A percentile compares a stretch with the other conserved stretches of the same genome.
Conservation (phyloP, 495 filamentous ascomycete species). For the Aspergillus leporis region DNA sequence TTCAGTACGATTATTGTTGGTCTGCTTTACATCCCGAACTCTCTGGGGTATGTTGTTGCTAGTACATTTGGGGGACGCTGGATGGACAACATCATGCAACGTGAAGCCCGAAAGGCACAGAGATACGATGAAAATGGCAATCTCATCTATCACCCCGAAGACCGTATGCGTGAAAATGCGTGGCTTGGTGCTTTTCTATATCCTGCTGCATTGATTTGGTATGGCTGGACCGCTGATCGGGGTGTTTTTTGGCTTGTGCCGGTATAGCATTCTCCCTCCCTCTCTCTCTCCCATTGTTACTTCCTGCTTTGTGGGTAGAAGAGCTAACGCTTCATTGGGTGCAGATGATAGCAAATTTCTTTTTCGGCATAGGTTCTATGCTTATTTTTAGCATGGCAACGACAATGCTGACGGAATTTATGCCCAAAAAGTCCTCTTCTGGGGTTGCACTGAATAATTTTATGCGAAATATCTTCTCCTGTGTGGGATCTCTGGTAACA, state of each 20-base stretch:
- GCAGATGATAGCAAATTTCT: slow-evolving; percentile 77
- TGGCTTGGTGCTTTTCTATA: slow-evolving; percentile 78
- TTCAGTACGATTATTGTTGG: slow-evolving; percentile 73
- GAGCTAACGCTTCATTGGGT: slow-evolving; percentile 10
- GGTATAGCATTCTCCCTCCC: slow-evolving; percentile 45
- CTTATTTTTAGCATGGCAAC: slow-evolving; percentile 78
- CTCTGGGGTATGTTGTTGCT: slow-evolving; percentile 74
- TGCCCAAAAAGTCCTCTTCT: slow-evolving; percentile 69
- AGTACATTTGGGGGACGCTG: slow-evolving; percentile 77
- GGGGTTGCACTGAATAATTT: slow-evolving; percentile 81
- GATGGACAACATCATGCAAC: slow-evolving; percentile 88
- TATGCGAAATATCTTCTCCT: slow-evolving; percentile 83
- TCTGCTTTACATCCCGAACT: slow-evolving; percentile 78
- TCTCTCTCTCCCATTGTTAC: background rate
- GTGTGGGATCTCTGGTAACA: slow-evolving; percentile 71
- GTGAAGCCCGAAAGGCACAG: slow-evolving; percentile 70
- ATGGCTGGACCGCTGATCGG: slow-evolving; percentile 63
- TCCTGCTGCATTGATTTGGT: slow-evolving; percentile 65
- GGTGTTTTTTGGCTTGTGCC: slow-evolving; percentile 62
- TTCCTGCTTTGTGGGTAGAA: background rate
- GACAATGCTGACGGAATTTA: slow-evolving; percentile 89
- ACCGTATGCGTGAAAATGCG: slow-evolving; percentile 87
- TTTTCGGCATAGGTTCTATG: slow-evolving; percentile 88
- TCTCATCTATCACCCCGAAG: slow-evolving; percentile 75
- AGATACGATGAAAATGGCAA: slow-evolving; percentile 70